Conservation (phyloP, 75 land plant genomes). For the Azolla pinnata region DNA sequence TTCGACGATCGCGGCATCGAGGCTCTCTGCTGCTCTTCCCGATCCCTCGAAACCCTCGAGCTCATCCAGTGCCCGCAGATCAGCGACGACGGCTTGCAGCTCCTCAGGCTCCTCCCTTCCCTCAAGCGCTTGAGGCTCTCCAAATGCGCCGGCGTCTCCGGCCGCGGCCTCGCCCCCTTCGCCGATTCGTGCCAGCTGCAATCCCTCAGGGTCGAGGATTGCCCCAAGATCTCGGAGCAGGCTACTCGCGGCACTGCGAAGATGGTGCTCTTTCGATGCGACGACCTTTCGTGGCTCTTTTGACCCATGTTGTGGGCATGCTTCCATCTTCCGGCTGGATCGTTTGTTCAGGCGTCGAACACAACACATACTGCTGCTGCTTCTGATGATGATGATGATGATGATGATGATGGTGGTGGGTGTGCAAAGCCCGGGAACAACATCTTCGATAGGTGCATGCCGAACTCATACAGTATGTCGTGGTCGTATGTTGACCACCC, state of each 20-base stretch:
- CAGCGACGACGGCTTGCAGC: conserved; percentile 51
- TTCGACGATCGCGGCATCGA: conserved; percentile 71
- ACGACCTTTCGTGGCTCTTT: conserved; percentile 53
- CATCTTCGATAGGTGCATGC: no score
- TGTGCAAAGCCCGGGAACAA: no score
- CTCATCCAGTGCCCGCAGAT: conserved; percentile 58
- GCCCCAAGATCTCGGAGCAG: conserved; percentile 56
- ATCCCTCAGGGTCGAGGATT: conserved; percentile 41
- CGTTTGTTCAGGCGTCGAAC: no score
- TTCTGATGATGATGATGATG: no score
- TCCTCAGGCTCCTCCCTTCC: conserved; percentile 29
- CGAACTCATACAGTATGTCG: no score
- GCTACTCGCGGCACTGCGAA: conserved; percentile 56
- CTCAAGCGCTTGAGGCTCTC: conserved; percentile 29
- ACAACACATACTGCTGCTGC: no score
- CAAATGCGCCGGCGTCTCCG: conserved; percentile 59
- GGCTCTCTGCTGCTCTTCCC: conserved; percentile 49
- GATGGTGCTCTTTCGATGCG: conserved; percentile 41
- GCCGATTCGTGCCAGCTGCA: conserved; percentile 45
- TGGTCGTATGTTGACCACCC: no score
- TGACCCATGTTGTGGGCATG: conserved; percentile 14
- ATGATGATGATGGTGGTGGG: no score
- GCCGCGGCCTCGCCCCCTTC: conserved; percentile 53
- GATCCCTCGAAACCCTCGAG: conserved; percentile 38
- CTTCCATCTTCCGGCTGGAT: no score